Evolutionary conservation across 179 eudicot genomes (phyloP).

Genomic region (Sideroxylon spinosum): DNA sequence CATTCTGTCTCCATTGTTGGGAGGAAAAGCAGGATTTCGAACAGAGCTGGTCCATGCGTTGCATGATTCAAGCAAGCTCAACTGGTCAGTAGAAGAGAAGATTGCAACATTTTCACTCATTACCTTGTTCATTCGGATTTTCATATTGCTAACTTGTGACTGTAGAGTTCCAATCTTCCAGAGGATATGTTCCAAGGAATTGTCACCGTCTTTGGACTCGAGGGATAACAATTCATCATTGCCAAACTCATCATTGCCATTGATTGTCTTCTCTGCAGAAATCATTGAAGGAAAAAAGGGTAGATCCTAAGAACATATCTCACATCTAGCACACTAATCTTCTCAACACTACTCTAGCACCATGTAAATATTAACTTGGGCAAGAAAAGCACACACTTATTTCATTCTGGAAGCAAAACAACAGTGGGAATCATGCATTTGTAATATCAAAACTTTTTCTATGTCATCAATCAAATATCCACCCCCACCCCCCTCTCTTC

Average conservation of each 20-base stretch:
- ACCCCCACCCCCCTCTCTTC: no score
- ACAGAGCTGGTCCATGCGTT: slow-evolving; percentile 30
- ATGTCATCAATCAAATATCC: no score
- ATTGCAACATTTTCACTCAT: slow-evolving; percentile 43
- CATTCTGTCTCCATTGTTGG: slow-evolving; percentile 25
- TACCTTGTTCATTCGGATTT: slow-evolving; percentile 44
- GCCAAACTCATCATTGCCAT: slow-evolving; percentile 30
- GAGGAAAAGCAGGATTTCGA: slow-evolving; percentile 28
- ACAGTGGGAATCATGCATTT: no score
- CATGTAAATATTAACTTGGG: neutral
- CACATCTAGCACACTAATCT: neutral
- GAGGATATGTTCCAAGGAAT: slow-evolving; percentile 46
- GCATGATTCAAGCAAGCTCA: slow-evolving; percentile 28
- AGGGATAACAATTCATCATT: slow-evolving; percentile 33
- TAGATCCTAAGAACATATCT: neutral
- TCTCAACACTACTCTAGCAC: neutral
- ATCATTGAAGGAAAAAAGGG: slow-evolving; percentile 12
- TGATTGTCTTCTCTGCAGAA: slow-evolving; percentile 26
- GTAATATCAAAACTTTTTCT: no score
- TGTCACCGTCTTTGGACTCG: slow-evolving; percentile 41
- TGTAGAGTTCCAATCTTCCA: slow-evolving; percentile 42
- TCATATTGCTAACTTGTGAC: slow-evolving; percentile 42
- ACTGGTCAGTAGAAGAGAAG: slow-evolving; percentile 25
- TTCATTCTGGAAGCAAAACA: neutral
- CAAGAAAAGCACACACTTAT: neutral